These are phyloP conservation scores for Alternaria sp. DNA, from an alignment of 2,329 filamentous ascomycete species.

Conservation along the genomic window DNA sequence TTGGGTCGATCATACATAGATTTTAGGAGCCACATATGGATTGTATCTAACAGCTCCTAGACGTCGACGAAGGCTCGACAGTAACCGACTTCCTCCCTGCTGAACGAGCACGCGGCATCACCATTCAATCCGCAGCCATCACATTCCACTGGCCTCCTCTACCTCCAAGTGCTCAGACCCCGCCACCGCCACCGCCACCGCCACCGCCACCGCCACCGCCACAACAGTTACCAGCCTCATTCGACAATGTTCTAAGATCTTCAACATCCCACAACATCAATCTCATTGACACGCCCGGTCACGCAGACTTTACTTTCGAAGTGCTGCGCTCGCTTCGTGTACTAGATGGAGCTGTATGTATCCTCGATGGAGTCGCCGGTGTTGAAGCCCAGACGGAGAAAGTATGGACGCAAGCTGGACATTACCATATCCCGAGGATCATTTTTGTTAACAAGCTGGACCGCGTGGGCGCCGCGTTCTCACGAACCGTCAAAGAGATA, in stretches of 20 bases:
- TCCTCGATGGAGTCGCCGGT: constrained; percentile 88
- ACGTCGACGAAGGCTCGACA: constrained; percentile 95
- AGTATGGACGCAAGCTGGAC: constrained; percentile 89
- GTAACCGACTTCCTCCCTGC: constrained; percentile 96
- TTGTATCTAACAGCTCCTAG: constrained; percentile 48
- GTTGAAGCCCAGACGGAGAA: constrained; percentile 98
- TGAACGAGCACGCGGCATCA: constrained; percentile 90
- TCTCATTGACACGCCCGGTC: constrained; percentile 89
- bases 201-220: constrained; percentile 22
- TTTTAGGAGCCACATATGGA: rapidly evolving
- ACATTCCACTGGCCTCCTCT: constrained; percentile 89
- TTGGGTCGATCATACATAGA: neutral
- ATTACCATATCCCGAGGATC: constrained; percentile 82
- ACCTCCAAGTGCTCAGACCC: constrained; percentile 44
- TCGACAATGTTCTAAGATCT: constrained; percentile 53
- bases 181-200: constrained; percentile 25
- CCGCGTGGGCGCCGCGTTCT: constrained; percentile 81
- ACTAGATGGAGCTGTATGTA: constrained; percentile 88
- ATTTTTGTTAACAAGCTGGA: constrained; percentile 87
- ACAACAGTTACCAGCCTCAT: constrained; percentile 40
- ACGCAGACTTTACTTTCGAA: constrained; percentile 97
- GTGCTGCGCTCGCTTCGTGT: constrained; percentile 89
- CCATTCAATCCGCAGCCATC: constrained; percentile 95
- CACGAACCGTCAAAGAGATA: constrained; percentile 83
- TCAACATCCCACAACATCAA: constrained; percentile 60